Conservation (phyloP, 305 asterid genomes). For the Nicotiana rustica region DNA sequence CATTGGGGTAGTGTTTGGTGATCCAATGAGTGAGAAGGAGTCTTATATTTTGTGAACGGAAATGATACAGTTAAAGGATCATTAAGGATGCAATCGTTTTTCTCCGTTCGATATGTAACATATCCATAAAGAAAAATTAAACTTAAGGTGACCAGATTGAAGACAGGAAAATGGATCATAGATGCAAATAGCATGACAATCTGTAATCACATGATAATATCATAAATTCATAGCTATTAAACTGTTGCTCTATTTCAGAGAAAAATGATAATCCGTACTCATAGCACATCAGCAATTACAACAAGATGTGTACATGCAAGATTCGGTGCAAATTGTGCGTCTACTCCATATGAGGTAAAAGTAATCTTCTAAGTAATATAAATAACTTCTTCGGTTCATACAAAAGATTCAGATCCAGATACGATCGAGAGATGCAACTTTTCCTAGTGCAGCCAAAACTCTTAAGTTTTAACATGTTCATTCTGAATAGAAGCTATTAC, state of each 20-base stretch:
- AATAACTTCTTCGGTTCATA: conserved; percentile 22
- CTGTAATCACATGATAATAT: background rate
- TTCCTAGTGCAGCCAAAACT: conserved; percentile 1
- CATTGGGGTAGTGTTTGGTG: conserved; percentile 1
- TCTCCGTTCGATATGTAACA: background rate
- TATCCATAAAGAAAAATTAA: background rate
- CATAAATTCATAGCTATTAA: conserved; percentile 16
- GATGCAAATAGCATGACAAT: background rate
- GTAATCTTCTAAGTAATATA: conserved; percentile 1
- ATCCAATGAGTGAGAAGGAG: background rate
- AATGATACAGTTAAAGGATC: conserved; percentile 23
- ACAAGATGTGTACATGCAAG: conserved; percentile 7
- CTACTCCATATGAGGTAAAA: background rate
- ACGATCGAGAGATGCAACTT: background rate
- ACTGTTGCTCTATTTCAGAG: conserved; percentile 13
- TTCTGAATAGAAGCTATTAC: background rate
- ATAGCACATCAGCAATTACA: conserved; percentile 27
- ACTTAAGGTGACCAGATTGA: conserved; percentile 16
- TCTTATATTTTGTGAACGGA: conserved; percentile 5
- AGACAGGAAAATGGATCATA: conserved; percentile 24
- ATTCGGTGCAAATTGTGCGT: background rate
- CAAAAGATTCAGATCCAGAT: conserved; percentile 28
- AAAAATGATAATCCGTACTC: background rate
- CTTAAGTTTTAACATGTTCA: background rate
- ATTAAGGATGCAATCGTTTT: conserved; percentile 1